phyloP scores from a whole-genome alignment of 2,329 filamentous ascomycete species.

The Mariannaea sp. region DNA sequence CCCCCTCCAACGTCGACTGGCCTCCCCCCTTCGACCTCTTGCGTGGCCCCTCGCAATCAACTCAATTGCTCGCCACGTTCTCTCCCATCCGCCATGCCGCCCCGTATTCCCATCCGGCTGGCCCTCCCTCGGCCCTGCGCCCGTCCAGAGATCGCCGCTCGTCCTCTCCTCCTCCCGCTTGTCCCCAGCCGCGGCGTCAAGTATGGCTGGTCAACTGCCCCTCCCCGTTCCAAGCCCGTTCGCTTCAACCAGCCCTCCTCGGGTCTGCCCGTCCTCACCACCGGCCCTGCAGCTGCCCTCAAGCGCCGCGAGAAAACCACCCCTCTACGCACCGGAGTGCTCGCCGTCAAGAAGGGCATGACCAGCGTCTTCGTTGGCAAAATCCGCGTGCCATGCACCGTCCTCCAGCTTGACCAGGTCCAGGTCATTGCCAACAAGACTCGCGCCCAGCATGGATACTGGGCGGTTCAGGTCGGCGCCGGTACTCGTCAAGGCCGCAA shows the following conservation, averaged over 20 bases:
- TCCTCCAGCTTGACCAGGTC: conserved; percentile 90
- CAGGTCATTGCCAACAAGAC: conserved; percentile 91
- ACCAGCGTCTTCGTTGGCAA: conserved; percentile 85
- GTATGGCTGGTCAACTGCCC: conserved; percentile 65
- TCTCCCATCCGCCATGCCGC: conserved; percentile 45
- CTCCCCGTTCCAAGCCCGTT: conserved; percentile 56
- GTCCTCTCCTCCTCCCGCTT: conserved; percentile 51
- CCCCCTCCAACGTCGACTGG: conserved; percentile 17
- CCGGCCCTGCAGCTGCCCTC: conserved; percentile 65
- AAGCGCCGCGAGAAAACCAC: conserved; percentile 62
- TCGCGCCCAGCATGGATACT: conserved; percentile 81
- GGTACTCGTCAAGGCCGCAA: conserved; percentile 77
- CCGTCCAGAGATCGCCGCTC: conserved; percentile 38
- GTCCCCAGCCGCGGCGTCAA: conserved; percentile 56
- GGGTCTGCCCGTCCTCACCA: conserved; percentile 60
- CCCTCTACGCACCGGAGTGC: conserved; percentile 74
- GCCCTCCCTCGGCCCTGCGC: conserved; percentile 47
- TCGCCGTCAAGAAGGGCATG: conserved; percentile 95
- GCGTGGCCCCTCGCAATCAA: conserved; percentile 20
- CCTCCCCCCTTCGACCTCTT: conserved; percentile 12
- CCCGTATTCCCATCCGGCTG: conserved; percentile 51
- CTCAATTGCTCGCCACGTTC: conserved; percentile 23
- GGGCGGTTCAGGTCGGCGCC: conserved; percentile 85
- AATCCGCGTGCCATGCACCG: conserved; percentile 81
- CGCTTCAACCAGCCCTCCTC: conserved; percentile 65